These are phyloP conservation scores for Spiraea crenata DNA, from an alignment of 331 rosid genomes.

Conservation along the genomic window DNA sequence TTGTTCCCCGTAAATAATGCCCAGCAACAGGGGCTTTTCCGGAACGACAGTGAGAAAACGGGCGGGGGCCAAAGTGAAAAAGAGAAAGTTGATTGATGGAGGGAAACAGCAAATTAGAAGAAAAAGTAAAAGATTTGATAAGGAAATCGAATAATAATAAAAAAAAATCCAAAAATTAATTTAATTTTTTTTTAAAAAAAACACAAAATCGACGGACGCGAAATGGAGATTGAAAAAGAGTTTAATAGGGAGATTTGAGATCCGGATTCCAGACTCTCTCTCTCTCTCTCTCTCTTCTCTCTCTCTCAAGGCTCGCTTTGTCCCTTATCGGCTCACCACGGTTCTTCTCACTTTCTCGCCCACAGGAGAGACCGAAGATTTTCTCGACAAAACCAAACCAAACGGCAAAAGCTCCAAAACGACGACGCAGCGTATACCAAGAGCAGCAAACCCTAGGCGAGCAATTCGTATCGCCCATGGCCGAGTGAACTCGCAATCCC, in stretches of 20 bases:
- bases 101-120: background rate
- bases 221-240: slow-evolving; percentile 35
- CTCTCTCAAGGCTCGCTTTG: slow-evolving; percentile 56
- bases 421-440: slow-evolving; percentile 4
- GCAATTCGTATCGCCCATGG: slow-evolving; percentile 7
- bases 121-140: background rate
- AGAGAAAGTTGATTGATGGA: slow-evolving; percentile 28
- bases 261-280: slow-evolving; percentile 55
- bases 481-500: slow-evolving; percentile 6
- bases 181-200: background rate
- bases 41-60: background rate
- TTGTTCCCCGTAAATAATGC: slow-evolving; percentile 32
- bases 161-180: background rate
- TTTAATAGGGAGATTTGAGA: slow-evolving; percentile 40
- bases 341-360: slow-evolving; percentile 54
- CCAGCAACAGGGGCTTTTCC: slow-evolving; percentile 37
- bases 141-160: background rate
- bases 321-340: slow-evolving; percentile 69
- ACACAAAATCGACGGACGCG: slow-evolving; percentile 48
- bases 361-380: slow-evolving; percentile 12
- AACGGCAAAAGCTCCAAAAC: background rate
- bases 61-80: slow-evolving; percentile 35
- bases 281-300: slow-evolving; percentile 20
- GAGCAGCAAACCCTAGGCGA: slow-evolving; percentile 29
- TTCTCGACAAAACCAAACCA: background rate